These are phyloP conservation scores for bread wheat (Triticum aestivum) DNA, from an alignment of 176 grass and related monocot species.

Conservation along the genomic window IWGSC_CS_RefSeq_v2.1 NC_057808.1:469454733-469455232, in stretches of 20 bases:
- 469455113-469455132: conserved; percentile 1
- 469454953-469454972: not conserved
- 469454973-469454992: conserved; percentile 44
- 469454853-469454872: conserved; percentile 27
- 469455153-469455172: conserved; percentile 38
- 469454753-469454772: too few species aligned
- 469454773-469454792: too few species aligned
- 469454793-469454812: too few species aligned
- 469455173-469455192: conserved; percentile 41
- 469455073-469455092: conserved; percentile 30
- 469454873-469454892: not conserved
- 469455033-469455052: conserved; percentile 11
- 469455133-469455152: not conserved
- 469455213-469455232: conserved; percentile 10
- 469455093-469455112: conserved; percentile 18
- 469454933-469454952: not conserved
- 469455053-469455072: conserved; percentile 1
- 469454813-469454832: too few species aligned
- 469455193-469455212: not conserved
- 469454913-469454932: not conserved
- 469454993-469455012: conserved; percentile 37
- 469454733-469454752: too few species aligned
- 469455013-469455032: conserved; percentile 13
- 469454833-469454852: not conserved
- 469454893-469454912: conserved; percentile 7